Percentiles rank a stretch among this genome's conserved stretches.
Evolutionary conservation across 352 stramenopile genomes (phyloP).

Genomic region (Thalassiosira mediterranea): DNA sequence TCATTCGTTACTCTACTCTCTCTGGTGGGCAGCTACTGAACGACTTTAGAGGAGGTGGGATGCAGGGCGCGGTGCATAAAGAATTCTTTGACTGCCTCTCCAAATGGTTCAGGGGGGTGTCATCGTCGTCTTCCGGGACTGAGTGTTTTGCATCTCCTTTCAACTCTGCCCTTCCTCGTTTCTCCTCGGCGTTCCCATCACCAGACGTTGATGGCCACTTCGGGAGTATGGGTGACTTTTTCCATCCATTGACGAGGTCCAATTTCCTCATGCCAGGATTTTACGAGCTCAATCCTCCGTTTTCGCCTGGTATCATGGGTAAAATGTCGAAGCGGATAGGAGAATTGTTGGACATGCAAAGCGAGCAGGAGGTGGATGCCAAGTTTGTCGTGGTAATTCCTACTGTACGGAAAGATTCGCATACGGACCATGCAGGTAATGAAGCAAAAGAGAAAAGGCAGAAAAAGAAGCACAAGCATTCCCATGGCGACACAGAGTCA

Average conservation of each 20-base stretch:
- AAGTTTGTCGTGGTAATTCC: conserved; percentile 71
- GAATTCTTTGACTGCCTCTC: conserved; percentile 63
- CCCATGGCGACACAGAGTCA: conserved; percentile 10
- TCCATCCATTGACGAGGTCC: conserved; percentile 21
- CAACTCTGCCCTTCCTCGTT: conserved; percentile 51
- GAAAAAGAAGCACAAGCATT: conserved; percentile 18
- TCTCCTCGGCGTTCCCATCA: conserved; percentile 64
- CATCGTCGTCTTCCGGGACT: conserved; percentile 17
- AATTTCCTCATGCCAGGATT: conserved; percentile 31
- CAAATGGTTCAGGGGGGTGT: conserved; percentile 37
- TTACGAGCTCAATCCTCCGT: conserved; percentile 75
- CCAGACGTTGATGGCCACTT: conserved; percentile 75
- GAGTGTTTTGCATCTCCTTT: conserved; percentile 79
- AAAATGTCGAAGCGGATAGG: conserved; percentile 59
- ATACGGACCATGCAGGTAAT: background rate
- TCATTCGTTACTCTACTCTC: conserved; percentile 72
- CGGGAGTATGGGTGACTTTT: conserved; percentile 69
- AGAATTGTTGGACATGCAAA: conserved; percentile 38
- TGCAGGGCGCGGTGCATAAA: conserved; percentile 74
- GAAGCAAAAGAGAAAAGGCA: background rate
- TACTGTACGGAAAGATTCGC: conserved; percentile 15
- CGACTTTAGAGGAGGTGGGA: conserved; percentile 68
- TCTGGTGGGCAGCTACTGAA: conserved; percentile 65
- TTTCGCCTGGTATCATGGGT: conserved; percentile 66
- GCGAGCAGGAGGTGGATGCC: conserved; percentile 31